Evolutionary conservation across 1,284 basidiomycete genomes (phyloP), one percentile per base, ranked within the genome.

Genomic region (Sanghuangporus sanghuang): DNA sequence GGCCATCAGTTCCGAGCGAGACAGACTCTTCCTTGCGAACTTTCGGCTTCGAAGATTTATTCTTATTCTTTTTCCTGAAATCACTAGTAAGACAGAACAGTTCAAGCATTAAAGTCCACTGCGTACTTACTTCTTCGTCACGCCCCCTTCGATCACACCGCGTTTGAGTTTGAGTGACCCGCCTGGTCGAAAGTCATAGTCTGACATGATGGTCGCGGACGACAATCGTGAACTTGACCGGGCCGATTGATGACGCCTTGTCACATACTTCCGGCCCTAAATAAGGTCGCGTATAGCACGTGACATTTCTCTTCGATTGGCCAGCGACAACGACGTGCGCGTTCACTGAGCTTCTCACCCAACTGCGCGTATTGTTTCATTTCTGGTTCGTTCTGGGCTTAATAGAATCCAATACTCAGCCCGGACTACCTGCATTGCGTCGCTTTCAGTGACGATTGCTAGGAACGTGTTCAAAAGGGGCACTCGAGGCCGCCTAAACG

Each of bases 141-240:
- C 79, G 3, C 86, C 89, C 63, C 89, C 89, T 67, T 89, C 89
- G 42, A 78, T 81, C 42, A 88, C 85, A 55, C 92, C 89, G 1
- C 16, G 16, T 77, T 96, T 96, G 74, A 96, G 83, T 77, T 95
- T 96, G 73, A 96, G 87, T 68, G 90, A 87, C 71, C 95, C 94
- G 54, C 93, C 91, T 53, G 93, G 87, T 71, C 86, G 87, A 76
- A 91, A 82, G 77, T 92, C 86, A 77, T 96, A 96, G 9, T 93
- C 93, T 68, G 86, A 85, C 87, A 92, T 90, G 70, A 68, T 67
- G 65, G 66, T 56, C 52, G 61, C 66, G 71, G 58, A 32, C 32
- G 55, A 62, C 50, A 27, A 61, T 18, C 16, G 27, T n/a, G 49
- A 11, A 14, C 11, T 2, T 23, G 27, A 54, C 38, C 53, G 27